Conservation (phyloP, 2,329 filamentous ascomycete genomes). For the Talaromyces sp. region DNA sequence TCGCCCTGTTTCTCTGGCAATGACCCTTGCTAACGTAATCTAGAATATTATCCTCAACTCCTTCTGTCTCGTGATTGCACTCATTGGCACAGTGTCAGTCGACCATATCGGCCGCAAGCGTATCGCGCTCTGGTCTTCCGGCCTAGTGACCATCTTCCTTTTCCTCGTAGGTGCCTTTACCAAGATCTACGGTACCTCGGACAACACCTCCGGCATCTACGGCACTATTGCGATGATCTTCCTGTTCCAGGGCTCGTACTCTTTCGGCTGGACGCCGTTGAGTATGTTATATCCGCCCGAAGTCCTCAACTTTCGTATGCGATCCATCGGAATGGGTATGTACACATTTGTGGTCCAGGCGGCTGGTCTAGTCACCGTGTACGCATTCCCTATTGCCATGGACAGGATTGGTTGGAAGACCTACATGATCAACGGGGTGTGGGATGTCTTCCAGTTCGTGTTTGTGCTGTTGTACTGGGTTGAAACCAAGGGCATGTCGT, state of each 20-base stretch:
- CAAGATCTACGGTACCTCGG: background rate
- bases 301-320: background rate
- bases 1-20: too few relatives aligned
- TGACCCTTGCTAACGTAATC: too few relatives aligned
- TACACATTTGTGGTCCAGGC: background rate
- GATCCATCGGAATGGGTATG: background rate
- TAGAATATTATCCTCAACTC: background rate
- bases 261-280: background rate
- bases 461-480: constrained; percentile 14
- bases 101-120: background rate
- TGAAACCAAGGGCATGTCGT: constrained; percentile 21
- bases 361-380: background rate
- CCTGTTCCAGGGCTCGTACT: constrained; percentile 7
- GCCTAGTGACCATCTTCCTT: background rate
- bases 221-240: constrained; percentile 1
- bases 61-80: background rate
- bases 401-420: constrained; percentile 18
- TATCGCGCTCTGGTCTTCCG: background rate
- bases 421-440: constrained; percentile 18
- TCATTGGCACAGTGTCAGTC: background rate
- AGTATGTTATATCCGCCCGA: constrained; percentile 1
- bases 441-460: constrained; percentile 8
- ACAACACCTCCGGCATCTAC: background rate
- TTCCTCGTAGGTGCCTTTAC: constrained; percentile 1
- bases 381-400: constrained; percentile 16